Evolutionary conservation across 1,284 basidiomycete species (phyloP), one percentile per base, ranked within the genome.

Genomic region (Cryptococcus sp.): DNA sequence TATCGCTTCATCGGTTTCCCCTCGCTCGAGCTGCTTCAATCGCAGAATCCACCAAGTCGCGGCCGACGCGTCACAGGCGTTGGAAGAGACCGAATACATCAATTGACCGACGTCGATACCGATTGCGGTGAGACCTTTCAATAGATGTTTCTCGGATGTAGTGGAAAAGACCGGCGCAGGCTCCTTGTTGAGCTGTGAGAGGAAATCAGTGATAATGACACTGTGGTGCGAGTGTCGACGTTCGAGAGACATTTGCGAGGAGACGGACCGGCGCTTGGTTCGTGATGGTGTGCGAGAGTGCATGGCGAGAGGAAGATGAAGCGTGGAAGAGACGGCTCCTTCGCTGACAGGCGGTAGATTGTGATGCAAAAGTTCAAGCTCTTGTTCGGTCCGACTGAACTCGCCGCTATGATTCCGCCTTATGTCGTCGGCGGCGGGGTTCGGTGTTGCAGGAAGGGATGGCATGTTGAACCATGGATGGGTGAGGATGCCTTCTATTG

Each of bases 41-140:
- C 86, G 83, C 43, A 98, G 75, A 78, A 97, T 87, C 95, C 95
- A 98, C 94, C 94, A 98, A 11, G 90, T 75, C 1, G 93, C 90
- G 10, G 91, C 87, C 5, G 86, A 82, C 0, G 87, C 79, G 70
- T 98, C 94, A 65, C 94, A 98, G 0, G 95, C 94, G 71, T 97
- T 82, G 23, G 80, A 86, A 39, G 87, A 78, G 6, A 97, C 92
- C 1, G 86, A 91, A 68, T 98, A 93, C 19, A 87, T 84, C 49
- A 97, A 86, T 71, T 98, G 95, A 10, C 88, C 90, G 0, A 87
- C 87, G 66, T 98, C 94, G 55, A 97, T 82, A 0, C 95, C 94
- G 6, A 97, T 75, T 18, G 74, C 67, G 52, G 83, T 84, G 45
- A 98, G 76, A 3, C 76, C 78, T 51, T 86, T 86, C 16, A 97